phyloP scores from a whole-genome alignment of 129 eudicot species.

The Helianthus annuus region DNA sequence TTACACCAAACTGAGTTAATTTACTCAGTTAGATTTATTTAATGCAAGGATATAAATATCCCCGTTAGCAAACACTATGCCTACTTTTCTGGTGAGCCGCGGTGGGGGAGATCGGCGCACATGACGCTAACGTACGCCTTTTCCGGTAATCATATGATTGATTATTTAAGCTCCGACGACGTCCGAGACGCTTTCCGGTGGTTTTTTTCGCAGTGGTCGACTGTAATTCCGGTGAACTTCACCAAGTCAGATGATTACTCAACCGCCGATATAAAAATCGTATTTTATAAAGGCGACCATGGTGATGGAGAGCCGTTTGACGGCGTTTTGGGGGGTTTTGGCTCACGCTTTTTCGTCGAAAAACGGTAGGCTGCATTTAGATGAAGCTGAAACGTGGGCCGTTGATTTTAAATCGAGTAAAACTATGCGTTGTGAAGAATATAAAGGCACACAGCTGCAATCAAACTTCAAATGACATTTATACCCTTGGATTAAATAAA shows the following conservation, averaged over 20 bases:
- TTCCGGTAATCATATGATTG: constrained; percentile 42
- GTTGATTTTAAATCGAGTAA: constrained; percentile 52
- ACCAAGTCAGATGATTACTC: constrained; percentile 42
- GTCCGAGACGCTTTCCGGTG: constrained; percentile 48
- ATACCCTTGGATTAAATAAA: too few species aligned
- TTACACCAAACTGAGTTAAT: too few species aligned
- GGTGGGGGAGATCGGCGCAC: constrained; percentile 56
- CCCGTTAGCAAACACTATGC: constrained; percentile 60
- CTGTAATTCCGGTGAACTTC: constrained; percentile 78
- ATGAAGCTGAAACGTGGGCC: constrained; percentile 86
- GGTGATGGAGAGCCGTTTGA: constrained; percentile 96
- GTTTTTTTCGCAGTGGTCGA: constrained; percentile 73
- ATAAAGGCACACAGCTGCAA: too few species aligned
- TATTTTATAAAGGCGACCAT: constrained; percentile 69
- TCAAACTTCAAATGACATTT: too few species aligned
- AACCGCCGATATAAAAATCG: constrained; percentile 59
- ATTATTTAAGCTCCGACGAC: constrained; percentile 44
- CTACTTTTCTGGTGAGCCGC: constrained; percentile 63
- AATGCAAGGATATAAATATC: too few species aligned
- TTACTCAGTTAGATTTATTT: too few species aligned
- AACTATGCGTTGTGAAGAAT: too few species aligned
- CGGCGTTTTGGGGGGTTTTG: constrained; percentile 72
- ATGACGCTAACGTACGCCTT: constrained; percentile 68
- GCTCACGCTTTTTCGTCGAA: constrained; percentile 94
- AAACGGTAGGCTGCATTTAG: constrained; percentile 78